These are phyloP conservation scores for Liquidambar formosana DNA, from an alignment of 164 flowering plant genomes.

Conservation along the genomic window DNA sequence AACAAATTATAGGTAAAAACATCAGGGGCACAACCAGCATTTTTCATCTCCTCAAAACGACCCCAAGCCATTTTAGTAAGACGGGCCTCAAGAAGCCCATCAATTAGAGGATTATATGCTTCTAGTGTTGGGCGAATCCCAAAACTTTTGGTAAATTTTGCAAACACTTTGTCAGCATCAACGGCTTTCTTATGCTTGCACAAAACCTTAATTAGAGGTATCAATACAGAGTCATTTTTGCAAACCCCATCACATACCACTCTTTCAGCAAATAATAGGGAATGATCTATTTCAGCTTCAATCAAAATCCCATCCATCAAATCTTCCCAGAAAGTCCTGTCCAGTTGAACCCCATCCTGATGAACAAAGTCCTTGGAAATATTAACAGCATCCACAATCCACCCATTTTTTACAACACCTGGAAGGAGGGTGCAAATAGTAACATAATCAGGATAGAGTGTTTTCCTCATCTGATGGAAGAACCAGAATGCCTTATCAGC, in stretches of 20 bases:
- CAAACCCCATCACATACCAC: conserved; percentile 47
- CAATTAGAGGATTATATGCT: conserved; percentile 58
- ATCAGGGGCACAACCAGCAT: conserved; percentile 56
- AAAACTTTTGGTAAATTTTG: conserved; percentile 46
- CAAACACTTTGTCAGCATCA: conserved; percentile 55
- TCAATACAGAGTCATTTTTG: conserved; percentile 49
- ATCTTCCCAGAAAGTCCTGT: conserved; percentile 60
- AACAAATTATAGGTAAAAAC: conserved; percentile 68
- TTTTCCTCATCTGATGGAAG: conserved; percentile 86
- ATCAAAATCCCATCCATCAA: conserved; percentile 55
- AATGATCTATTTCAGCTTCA: conserved; percentile 50
- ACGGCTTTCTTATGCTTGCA: conserved; percentile 49
- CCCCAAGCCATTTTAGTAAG: conserved; percentile 46
- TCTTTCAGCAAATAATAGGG: conserved; percentile 55
- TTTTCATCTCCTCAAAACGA: conserved; percentile 71
- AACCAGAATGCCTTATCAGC: conserved; percentile 66
- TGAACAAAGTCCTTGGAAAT: conserved; percentile 39
- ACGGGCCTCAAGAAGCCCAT: conserved; percentile 59
- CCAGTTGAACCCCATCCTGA: conserved; percentile 21
- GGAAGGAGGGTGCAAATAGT: conserved; percentile 82
- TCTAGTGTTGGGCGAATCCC: conserved; percentile 46
- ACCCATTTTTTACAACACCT: conserved; percentile 53
- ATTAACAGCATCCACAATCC: conserved; percentile 58
- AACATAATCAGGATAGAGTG: conserved; percentile 57
- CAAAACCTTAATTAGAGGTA: conserved; percentile 52